Conservation (phyloP, 2,329 filamentous ascomycete genomes). For the Tolypocladium ophioglossoides region DNA sequence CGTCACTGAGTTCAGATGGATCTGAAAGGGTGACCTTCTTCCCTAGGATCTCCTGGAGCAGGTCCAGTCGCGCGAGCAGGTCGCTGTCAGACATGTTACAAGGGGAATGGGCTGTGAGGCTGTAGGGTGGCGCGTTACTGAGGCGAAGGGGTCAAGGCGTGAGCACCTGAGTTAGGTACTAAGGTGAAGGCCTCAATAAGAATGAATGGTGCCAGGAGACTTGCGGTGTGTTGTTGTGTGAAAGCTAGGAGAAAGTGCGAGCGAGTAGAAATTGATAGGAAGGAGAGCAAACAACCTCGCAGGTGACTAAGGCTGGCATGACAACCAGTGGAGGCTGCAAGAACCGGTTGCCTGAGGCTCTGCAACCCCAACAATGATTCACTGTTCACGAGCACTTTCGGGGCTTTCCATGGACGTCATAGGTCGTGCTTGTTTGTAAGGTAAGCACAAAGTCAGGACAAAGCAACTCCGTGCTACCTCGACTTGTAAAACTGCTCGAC, state of each 20-base stretch:
- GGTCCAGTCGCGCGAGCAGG: constrained; percentile 3
- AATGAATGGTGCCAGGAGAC: neutral
- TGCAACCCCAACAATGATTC: neutral
- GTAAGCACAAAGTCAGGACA: neutral
- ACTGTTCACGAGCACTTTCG: neutral
- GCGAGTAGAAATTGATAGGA: neutral
- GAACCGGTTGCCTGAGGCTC: neutral
- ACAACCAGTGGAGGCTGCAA: neutral
- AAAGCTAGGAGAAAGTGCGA: neutral
- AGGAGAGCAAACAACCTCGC: neutral
- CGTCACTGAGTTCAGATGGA: neutral
- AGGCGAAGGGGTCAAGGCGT: neutral
- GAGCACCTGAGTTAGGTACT: too few species aligned
- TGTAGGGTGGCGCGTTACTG: neutral
- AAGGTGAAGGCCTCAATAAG: neutral
- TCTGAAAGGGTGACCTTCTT: constrained; percentile 3
- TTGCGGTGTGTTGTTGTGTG: neutral
- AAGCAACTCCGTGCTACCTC: constrained; percentile 10
- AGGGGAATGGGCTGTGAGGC: neutral
- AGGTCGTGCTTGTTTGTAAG: neutral
- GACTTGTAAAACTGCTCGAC: constrained; percentile 24
- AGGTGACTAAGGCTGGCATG: neutral
- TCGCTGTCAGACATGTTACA: constrained; percentile 2
- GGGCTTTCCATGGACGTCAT: neutral
- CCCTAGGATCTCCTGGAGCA: constrained; percentile 8